Base-by-base conservation (phyloP, 345 rosid genomes). In the Sonneratia caseolaris region DNA sequence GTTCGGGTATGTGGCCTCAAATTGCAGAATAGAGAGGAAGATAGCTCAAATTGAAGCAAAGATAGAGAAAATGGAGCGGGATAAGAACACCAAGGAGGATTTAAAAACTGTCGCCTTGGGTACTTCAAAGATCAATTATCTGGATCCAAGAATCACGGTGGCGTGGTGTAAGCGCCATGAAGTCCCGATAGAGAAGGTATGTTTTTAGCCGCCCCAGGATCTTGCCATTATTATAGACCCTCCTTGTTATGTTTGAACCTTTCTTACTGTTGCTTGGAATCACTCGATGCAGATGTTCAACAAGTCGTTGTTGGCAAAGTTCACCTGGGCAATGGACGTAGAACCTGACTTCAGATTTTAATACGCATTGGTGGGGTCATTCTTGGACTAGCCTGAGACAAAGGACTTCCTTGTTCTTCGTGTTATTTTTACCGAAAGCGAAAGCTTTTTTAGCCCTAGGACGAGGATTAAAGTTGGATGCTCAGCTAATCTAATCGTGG, bases 101-200 rank as follows among this genome's bases (percentile, higher is more conserved):
- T 78, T 96, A 64, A 96, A 96, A 85, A 90, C 96, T 0, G 97
- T 96, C 71, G 96, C 99, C 35, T 78, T 95, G 62, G 98, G 99
- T 75, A 95, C 98, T 1, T 95, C 99, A 67, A 96, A 92, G 77
- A 90, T 95, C 75, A 95, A 95, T 75, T 95, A 95, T 75, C 88
- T 92, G 37, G 98, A 95, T 81, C 99, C 99, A 64, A 86, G 99
- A 84, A 95, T 95, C 68, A 92, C 97, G 0, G 99, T 95, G 10
- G 97, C 99, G 3, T 95, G 99, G 99, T 95, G 99, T 87, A 95
- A 95, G 81, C 87, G 99, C 27, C 92, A 88, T 53, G 99, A 95
- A 70, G 99, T 95, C 76, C 97, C 99, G 53, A 95, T 95, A 19
- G 99, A 95, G 77, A 95, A 92, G 99, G 99, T 92, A 22, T 11